Evolutionary conservation across 2,329 filamentous ascomycete species (phyloP).

Genomic region (Hirsutella rhossiliensis): DNA sequence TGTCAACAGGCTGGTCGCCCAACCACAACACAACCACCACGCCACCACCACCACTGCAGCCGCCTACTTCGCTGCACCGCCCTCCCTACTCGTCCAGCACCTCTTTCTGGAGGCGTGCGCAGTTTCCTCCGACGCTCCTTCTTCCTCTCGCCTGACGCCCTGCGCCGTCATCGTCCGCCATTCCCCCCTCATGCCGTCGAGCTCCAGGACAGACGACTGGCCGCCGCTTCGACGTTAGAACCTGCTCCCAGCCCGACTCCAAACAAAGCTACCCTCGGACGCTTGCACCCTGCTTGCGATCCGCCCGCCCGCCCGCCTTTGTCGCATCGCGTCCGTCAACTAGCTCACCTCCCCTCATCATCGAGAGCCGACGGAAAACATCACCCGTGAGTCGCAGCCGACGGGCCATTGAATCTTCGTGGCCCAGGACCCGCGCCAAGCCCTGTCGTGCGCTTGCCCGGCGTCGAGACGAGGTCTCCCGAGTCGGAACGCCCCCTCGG

Average conservation of each 20-base stretch:
- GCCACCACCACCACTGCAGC: not conserved
- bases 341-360: not conserved
- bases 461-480: not conserved
- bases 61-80: not conserved
- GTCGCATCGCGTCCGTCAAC: not conserved
- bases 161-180: not conserved
- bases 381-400: not conserved
- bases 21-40: not conserved
- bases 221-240: not conserved
- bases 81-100: not conserved
- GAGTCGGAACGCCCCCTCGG: not conserved
- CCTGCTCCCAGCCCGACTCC: not conserved
- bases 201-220: not conserved
- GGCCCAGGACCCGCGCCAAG: not conserved
- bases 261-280: not conserved
- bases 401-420: not conserved
- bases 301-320: not conserved
- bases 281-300: not conserved
- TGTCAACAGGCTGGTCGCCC: not conserved
- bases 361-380: not conserved
- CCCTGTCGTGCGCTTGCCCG: not conserved
- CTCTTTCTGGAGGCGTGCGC: not conserved
- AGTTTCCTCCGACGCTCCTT: not conserved
- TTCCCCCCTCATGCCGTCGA: not conserved
- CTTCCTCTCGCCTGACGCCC: not conserved